These are phyloP conservation scores for Aspergillus sp. DNA, from an alignment of 2,329 filamentous ascomycete genomes.

Conservation along the genomic window DNA sequence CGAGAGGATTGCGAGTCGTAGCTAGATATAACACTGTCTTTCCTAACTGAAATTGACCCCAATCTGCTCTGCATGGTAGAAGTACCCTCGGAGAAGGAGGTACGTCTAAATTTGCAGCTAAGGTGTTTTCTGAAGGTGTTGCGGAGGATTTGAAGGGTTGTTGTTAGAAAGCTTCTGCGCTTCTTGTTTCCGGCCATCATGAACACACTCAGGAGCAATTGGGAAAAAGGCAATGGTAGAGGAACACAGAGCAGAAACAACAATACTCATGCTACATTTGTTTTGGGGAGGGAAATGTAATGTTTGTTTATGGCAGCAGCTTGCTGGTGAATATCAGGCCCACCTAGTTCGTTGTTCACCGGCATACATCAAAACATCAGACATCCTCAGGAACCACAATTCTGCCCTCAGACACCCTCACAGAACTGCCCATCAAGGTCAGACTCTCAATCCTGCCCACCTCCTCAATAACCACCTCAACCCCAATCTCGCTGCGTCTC, in stretches of 20 bases:
- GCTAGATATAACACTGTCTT: not conserved
- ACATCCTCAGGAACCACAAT: slow-evolving; percentile 7
- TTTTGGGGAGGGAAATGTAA: not conserved
- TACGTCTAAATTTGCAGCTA: not conserved
- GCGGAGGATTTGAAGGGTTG: slow-evolving; percentile 20
- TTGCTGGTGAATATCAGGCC: not conserved
- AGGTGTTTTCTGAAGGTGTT: slow-evolving; percentile 15
- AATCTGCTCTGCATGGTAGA: not conserved
- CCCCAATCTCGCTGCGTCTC: slow-evolving; percentile 43
- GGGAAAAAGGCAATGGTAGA: not conserved
- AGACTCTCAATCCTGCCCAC: slow-evolving; percentile 29
- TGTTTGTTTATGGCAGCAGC: not conserved
- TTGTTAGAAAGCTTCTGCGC: slow-evolving; percentile 17
- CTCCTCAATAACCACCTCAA: slow-evolving; percentile 26
- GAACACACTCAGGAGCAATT: not conserved
- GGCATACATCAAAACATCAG: not conserved
- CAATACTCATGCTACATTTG: not conserved
- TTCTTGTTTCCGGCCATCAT: slow-evolving; percentile 14
- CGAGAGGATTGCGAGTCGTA: not conserved
- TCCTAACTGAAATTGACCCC: not conserved
- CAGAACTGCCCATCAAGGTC: slow-evolving; percentile 35
- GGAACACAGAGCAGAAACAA: not conserved
- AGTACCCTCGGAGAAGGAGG: not conserved
- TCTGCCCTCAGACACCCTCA: slow-evolving; percentile 25
- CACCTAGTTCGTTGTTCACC: not conserved